Evolutionary conservation across 495 filamentous ascomycete species (phyloP), one percentile per base, ranked within the genome.

Genomic region (Aspergillus mulundensis): DNA sequence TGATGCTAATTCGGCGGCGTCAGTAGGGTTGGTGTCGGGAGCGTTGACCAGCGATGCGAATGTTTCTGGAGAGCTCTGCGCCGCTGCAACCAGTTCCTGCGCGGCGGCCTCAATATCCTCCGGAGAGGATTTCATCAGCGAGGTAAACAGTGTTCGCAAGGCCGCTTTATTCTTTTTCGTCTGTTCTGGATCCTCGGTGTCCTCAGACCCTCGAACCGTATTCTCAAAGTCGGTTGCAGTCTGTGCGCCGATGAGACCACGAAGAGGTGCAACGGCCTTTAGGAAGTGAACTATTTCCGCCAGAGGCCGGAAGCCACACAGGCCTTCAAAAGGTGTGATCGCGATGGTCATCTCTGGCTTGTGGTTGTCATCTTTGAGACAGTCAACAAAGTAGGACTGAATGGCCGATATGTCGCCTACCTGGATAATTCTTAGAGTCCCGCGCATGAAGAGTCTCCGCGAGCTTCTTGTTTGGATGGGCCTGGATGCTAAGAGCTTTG

Each of bases 281-380:
- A 99, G 79, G 69, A 97, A 97, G 67, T 95, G 89, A 3, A 84
- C 76, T 46, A 97, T 93, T 71, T 99, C 90, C 20, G 66, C 78
- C 11, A 97, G 73, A 0, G 94, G 94, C 15, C 94, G 84, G 77
- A 98, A 98, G 15, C 94, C 93, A 64, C 94, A 98, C 24, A 98
- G 79, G 7, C 94, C 94, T 65, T 97, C 94, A 59, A 98, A 98
- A 2, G 88, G 86, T 1, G 94, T 97, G 66, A 98, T 85, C 51
- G 94, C 94, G 65, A 98, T 96, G 52, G 93, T 88, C 94, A 98
- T 98, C 71, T 98, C 94, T 43, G 94, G 94, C 71, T 98, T 98
- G 77, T 98, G 94, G 71, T 98, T 98, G 75, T 97, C 93, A 79
- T 98, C 93, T 85, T 12, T 5, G 40, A 45, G 7, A 34, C 3